A percentile compares a stretch with the other conserved stretches of the same genome.
Evolutionary conservation across 176 grass and related monocot genomes (phyloP).

Genomic region (Musa itinerans): DNA sequence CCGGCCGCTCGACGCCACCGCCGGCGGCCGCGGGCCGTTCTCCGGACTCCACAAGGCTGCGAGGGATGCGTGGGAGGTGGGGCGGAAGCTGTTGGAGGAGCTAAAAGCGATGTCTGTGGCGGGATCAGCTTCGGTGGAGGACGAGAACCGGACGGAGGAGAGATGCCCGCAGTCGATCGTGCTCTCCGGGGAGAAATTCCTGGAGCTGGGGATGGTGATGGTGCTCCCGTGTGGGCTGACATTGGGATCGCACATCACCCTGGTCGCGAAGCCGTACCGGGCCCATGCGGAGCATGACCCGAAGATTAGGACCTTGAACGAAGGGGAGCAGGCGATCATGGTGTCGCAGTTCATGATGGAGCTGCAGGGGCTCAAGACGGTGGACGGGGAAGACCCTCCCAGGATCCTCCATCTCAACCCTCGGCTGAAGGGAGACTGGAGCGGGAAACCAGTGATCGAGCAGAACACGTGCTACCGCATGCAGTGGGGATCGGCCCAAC

Average conservation of each 20-base stretch:
- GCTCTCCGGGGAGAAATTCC: not conserved
- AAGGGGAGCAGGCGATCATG: not conserved
- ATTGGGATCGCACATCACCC: constrained; percentile 1
- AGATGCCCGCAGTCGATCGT: constrained; percentile 6
- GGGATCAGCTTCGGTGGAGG: not conserved
- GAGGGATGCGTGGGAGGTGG: constrained; percentile 7
- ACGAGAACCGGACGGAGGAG: constrained; percentile 2
- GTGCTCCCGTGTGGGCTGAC: constrained; percentile 6
- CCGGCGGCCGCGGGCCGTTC: not conserved
- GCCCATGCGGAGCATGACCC: constrained; percentile 9
- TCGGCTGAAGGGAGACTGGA: constrained; percentile 17
- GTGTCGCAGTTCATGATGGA: constrained; percentile 20
- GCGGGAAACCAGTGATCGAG: constrained; percentile 9
- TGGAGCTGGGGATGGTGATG: not conserved
- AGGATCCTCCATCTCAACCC: constrained; percentile 17
- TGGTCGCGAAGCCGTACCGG: not conserved
- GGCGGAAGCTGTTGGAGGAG: not conserved
- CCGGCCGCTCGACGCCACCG: not conserved
- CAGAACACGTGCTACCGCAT: constrained; percentile 12
- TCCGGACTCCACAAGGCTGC: constrained; percentile 9
- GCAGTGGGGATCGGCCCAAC: constrained; percentile 11
- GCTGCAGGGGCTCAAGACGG: constrained; percentile 17
- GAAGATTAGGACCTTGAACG: not conserved
- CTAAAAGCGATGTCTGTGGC: not conserved
- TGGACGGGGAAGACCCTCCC: constrained; percentile 9